Conservation (phyloP, 176 grass and related monocot genomes). For the Rhynchospora pubera region DNA sequence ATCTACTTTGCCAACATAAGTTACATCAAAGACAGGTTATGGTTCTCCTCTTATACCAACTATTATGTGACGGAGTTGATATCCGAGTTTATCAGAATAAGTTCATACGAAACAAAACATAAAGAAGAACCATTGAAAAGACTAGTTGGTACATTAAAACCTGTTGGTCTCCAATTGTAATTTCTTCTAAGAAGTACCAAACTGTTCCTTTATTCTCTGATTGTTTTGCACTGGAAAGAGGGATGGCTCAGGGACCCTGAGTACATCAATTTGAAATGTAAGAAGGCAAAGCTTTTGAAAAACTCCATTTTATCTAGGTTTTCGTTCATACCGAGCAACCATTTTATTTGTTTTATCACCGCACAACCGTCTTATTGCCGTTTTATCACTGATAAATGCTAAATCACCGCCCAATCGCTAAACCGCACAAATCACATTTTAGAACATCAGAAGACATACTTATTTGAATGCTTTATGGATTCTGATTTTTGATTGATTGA, state of each 20-base stretch:
- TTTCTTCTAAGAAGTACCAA: background rate
- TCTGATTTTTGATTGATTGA: background rate
- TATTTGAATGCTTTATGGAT: background rate
- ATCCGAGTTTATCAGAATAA: background rate
- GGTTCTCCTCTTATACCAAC: background rate
- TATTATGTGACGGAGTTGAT: background rate
- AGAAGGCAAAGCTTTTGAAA: background rate
- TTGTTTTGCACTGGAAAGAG: background rate
- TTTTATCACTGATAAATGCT: too few species aligned
- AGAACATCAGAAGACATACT: background rate
- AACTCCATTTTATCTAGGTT: too few species aligned
- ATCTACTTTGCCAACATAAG: constrained; percentile 98
- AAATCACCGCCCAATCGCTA: too few species aligned
- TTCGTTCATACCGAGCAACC: too few species aligned
- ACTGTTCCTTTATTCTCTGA: background rate
- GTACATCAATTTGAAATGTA: background rate
- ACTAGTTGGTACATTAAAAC: background rate
- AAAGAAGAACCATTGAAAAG: background rate
- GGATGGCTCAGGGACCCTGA: background rate
- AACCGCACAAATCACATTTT: too few species aligned
- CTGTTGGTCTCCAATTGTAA: background rate
- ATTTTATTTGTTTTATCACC: too few species aligned
- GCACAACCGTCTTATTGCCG: too few species aligned
- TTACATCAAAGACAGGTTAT: constrained; percentile 91
- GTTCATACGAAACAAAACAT: background rate